Percentiles rank a stretch among this genome's conserved stretches.
Conservation (phyloP, 768 basidiomycete genomes). For the Tubosaeta sp. region DNA sequence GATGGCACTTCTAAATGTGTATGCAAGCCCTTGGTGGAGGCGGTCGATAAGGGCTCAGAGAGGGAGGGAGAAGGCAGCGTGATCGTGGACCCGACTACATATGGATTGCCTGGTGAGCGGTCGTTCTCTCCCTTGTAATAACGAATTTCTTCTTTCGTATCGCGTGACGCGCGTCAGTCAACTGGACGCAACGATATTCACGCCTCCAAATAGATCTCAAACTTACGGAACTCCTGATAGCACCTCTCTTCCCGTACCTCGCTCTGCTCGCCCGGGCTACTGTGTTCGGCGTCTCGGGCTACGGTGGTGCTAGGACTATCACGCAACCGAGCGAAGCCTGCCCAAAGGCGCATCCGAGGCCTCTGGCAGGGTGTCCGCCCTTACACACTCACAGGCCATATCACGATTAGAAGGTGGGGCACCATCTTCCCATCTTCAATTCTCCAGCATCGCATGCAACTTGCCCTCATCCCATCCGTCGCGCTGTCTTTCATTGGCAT, state of each 20-base stretch:
- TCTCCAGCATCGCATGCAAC: conserved; percentile 35
- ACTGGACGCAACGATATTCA: no score
- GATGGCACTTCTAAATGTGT: conserved; percentile 97
- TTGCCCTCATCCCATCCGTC: conserved; percentile 86
- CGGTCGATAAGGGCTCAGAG: conserved; percentile 72
- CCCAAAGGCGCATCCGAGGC: conserved; percentile 66
- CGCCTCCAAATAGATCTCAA: conserved; percentile 97
- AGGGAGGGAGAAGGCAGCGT: conserved; percentile 56
- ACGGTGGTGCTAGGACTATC: no score
- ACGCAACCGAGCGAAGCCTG: conserved; percentile 54
- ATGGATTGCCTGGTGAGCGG: conserved; percentile 98
- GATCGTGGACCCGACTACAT: conserved; percentile 89
- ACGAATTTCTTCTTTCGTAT: conserved; percentile 28
- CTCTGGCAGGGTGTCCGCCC: conserved; percentile 79
- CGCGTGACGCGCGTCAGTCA: no score
- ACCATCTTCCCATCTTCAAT: conserved; percentile 57
- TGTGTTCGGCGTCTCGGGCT: no score
- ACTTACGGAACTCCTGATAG: conserved; percentile 89
- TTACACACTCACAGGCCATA: conserved; percentile 96
- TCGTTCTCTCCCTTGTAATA: conserved; percentile 31
- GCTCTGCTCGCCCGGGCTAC: conserved; percentile 42
- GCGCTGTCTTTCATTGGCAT: conserved; percentile 97
- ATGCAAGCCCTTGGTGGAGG: conserved; percentile 95
- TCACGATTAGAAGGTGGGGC: conserved; percentile 92
- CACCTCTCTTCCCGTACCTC: conserved; percentile 77